Percentiles rank a stretch among this genome's conserved stretches.
Evolutionary conservation across 78 protist genomes (phyloP).

Genomic region (Capsaspora owczarzaki): DNA sequence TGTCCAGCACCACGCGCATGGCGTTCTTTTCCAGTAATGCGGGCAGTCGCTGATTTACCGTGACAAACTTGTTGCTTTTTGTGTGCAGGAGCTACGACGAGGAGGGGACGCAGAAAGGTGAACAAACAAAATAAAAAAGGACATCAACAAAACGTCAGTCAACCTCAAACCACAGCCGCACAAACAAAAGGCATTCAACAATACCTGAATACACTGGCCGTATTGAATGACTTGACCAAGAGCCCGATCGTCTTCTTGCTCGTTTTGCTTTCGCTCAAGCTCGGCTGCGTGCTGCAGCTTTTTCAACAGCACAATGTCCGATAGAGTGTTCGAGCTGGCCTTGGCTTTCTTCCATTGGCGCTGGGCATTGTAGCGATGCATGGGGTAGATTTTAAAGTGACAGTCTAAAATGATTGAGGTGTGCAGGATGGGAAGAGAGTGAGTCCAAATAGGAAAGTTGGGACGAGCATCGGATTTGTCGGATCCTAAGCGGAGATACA

Average conservation of each 20-base stretch:
- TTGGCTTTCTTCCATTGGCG: neutral
- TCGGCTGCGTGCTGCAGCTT: conserved; percentile 11
- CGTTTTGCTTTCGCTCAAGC: conserved; percentile 18
- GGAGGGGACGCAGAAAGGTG: neutral
- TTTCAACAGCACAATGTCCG: neutral
- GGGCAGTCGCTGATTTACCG: conserved; percentile 9
- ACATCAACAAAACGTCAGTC: no score
- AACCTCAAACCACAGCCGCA: no score
- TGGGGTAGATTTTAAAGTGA: conserved; percentile 1
- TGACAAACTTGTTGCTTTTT: conserved; percentile 34
- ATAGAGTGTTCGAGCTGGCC: neutral
- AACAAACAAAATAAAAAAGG: neutral
- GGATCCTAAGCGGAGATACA: neutral
- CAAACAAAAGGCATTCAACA: no score
- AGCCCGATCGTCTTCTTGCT: neutral
- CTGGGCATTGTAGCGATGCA: conserved; percentile 27
- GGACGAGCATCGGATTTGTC: neutral
- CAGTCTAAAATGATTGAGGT: neutral
- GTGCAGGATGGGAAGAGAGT: neutral
- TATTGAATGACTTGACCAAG: neutral
- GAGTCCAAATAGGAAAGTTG: neutral
- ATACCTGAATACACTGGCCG: conserved; percentile 3
- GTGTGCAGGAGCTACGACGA: conserved; percentile 29
- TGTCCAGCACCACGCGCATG: conserved; percentile 25
- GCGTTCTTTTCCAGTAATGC: conserved; percentile 29